Evolutionary conservation across 2,329 filamentous ascomycete genomes (phyloP), one percentile per base, ranked within the genome.

Genomic region (Fusarium tanahbumbuense): DNA sequence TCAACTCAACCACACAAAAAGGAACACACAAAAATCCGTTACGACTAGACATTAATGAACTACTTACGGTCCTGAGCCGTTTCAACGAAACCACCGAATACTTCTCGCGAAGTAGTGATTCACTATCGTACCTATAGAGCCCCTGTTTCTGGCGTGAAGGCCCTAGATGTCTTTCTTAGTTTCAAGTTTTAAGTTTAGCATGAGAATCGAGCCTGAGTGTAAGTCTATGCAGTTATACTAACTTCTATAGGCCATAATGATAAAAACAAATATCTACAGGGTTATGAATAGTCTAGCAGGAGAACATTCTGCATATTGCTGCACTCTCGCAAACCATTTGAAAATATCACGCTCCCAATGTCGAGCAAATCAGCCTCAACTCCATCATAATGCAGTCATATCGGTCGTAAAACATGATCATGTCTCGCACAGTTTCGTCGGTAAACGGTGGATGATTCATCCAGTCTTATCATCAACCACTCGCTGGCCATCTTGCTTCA

Each of bases 401-500:
- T 72, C 62, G 49, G 56, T 75, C 73, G 61, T 75, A 67, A 67
- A 61, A 55, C 47, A 22, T 22, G 22, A 22, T 59, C 56, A 56
- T 68, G 34, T 34, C 59, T 55, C 55, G 44, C 62, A 61, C 25
- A 46, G 20, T 11, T 37, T 27, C 57, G 11, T 44, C 30, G 28
- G 32, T 53, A 45, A 44, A 42, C 47, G 40, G 52, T 46, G 37
- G 23, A 47, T 57, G 42, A 32, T 52, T 55, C 67, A 73, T 34
- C 68, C 60, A 20, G 58, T 48, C 61, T 60, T 83, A 54, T 84
- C 83, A 40, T 83, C 78, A 77, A 89, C 85, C 79, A 89, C 87
- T 37, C 81, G 83, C 76, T 85, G 81, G 45, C 87, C 87, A 68
- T 89, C 86, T 65, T 84, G 80, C 78, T 83, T 87, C 78, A 89